Base-by-base conservation (phyloP, 176 grass and related monocot genomes). In the Oryza nivara region DNA sequence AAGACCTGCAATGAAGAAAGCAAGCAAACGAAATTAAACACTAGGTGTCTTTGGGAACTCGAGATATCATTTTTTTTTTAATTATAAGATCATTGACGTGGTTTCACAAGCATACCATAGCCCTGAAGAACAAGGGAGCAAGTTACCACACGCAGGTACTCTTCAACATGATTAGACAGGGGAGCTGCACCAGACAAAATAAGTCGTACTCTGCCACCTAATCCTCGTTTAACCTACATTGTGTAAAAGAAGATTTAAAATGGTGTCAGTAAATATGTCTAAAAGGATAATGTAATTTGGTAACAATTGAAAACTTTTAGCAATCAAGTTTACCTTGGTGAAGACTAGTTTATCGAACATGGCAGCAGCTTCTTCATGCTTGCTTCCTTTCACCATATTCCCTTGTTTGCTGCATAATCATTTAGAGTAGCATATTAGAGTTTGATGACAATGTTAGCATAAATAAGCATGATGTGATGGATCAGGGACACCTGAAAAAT, bases 91-190 rank as follows among this genome's bases (percentile, higher is more conserved):
- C 60, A 84, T 66, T 67, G 52, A 72, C 64, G 70, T 77, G 23
- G 34, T 77, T 67, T 7, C 23, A 64, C 38, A 43, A 60, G 47
- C 63, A 79, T 91, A 98, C 96, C 96, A 43, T 99, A 99, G 78
- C 96, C 96, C 85, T 99, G 96, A 80, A 99, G 88, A 87, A 99
- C 96, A 84, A 91, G 89, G 48, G 96, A 84, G 79, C 96, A 95
- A 79, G 96, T 89, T 52, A 96, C 93, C 49, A 99, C 96, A 68
- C 96, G 87, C 74, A 99, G 61, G 81, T 80, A 99, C 72, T 92
- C 85, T 73, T 99, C 96, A 14, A 99, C 96, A 71, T 99, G 91
- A 71, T 80, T 84, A 58, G 93, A 78, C 4, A 98, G 78, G 73
- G 96, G 96, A 79, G 96, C 96, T 74, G 91, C 96, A 10, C 96